These are phyloP conservation scores for Nothophaeocryptopus gaeumannii DNA, from an alignment of 2,329 filamentous ascomycete species.

Conservation along the genomic window DNA sequence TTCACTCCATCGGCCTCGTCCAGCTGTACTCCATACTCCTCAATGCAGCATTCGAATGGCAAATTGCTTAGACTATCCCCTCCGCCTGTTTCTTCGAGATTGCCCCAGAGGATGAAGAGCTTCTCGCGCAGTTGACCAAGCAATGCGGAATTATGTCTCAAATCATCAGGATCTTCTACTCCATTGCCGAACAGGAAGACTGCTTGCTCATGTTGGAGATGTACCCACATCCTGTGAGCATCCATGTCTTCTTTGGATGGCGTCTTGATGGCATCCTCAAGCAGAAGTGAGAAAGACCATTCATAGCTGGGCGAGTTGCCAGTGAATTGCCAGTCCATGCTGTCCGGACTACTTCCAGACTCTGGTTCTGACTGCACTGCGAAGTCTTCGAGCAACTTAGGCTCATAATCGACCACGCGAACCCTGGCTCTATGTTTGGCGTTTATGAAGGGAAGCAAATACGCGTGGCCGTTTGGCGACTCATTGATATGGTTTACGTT, in stretches of 20 bases:
- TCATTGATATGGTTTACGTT: conserved; percentile 47
- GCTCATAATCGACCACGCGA: conserved; percentile 80
- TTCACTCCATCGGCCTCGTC: conserved; percentile 27
- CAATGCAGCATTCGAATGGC: conserved; percentile 47
- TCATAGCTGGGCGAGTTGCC: conserved; percentile 58
- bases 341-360: conserved; percentile 12
- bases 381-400: conserved; percentile 69
- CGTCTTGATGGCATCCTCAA: conserved; percentile 63
- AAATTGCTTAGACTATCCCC: conserved; percentile 32
- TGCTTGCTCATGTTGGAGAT: conserved; percentile 61
- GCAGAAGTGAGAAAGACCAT: conserved; percentile 77
- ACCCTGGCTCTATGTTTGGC: conserved; percentile 66
- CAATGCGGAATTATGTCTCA: conserved; percentile 52
- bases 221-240: conserved; percentile 55
- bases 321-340: conserved; percentile 36
- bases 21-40: conserved; percentile 42
- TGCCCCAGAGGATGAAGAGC: conserved; percentile 79
- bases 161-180: conserved; percentile 55
- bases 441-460: conserved; percentile 47
- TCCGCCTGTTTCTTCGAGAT: conserved; percentile 63
- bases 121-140: conserved; percentile 62
- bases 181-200: conserved; percentile 55
- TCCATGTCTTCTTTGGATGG: neutral
- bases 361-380: conserved; percentile 37
- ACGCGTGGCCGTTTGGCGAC: conserved; percentile 31